Conservation (phyloP, 2,329 filamentous ascomycete species). For the Diaporthe citriasiana region DNA sequence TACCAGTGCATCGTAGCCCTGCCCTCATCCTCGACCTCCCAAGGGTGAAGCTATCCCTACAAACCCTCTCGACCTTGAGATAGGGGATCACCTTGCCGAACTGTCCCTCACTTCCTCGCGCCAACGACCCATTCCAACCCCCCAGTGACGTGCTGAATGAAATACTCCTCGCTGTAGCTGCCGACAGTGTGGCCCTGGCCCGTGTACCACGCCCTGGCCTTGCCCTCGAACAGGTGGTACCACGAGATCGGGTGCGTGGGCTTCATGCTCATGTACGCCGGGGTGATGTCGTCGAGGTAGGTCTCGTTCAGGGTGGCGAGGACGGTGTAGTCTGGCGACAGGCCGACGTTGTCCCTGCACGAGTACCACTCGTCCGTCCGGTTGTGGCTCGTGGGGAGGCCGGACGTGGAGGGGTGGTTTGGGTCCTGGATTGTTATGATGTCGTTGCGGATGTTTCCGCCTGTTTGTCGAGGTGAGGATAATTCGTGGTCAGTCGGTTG, state of each 20-base stretch:
- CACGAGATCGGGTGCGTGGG: conserved; percentile 19
- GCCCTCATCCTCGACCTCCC: not conserved
- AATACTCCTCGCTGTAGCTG: conserved; percentile 8
- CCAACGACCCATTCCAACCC: conserved; percentile 20
- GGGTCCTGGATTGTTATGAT: not conserved
- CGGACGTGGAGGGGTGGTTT: not conserved
- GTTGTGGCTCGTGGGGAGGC: conserved; percentile 7
- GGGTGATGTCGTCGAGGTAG: conserved; percentile 14
- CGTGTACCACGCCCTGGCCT: conserved; percentile 20
- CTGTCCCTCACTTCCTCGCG: not conserved
- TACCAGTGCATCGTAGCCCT: not conserved
- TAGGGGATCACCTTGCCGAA: not conserved
- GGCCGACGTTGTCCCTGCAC: conserved; percentile 1
- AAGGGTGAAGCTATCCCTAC: too few species aligned
- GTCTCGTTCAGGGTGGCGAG: conserved; percentile 17
- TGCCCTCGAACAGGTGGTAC: conserved; percentile 19
- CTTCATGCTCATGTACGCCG: conserved; percentile 10
- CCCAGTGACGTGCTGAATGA: conserved; percentile 6
- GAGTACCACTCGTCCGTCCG: conserved; percentile 22
- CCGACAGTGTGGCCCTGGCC: conserved; percentile 1
- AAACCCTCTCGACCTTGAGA: too few species aligned
- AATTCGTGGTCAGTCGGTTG: too few species aligned
- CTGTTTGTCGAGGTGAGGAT: not conserved
- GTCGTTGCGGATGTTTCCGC: conserved; percentile 2
- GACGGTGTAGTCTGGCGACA: conserved; percentile 1